Conservation (phyloP, 257 asterid species). For the Fraxinus pennsylvanica region DNA sequence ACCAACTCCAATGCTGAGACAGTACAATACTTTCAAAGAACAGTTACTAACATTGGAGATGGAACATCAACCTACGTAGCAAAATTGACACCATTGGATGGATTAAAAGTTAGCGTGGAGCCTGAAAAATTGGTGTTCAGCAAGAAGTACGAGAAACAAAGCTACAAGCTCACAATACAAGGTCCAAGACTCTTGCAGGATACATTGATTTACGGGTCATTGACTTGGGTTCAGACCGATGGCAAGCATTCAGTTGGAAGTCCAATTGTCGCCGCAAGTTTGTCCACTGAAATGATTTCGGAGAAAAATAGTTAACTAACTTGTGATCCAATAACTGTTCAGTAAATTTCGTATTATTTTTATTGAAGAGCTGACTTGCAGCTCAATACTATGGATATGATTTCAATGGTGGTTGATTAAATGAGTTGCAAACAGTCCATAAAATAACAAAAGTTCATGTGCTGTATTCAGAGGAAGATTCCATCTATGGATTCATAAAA, state of each 20-base stretch:
- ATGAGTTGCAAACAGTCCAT: neutral
- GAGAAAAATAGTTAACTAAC: conserved; percentile 10
- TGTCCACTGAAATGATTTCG: conserved; percentile 16
- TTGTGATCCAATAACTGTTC: conserved; percentile 15
- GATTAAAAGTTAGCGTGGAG: conserved; percentile 48
- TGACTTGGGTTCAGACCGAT: conserved; percentile 59
- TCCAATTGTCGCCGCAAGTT: conserved; percentile 58
- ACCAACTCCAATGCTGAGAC: conserved; percentile 1
- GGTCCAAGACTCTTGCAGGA: conserved; percentile 30
- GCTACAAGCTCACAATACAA: conserved; percentile 53
- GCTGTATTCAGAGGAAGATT: neutral
- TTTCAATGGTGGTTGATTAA: conserved; percentile 12
- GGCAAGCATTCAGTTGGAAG: conserved; percentile 54
- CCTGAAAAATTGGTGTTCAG: conserved; percentile 56
- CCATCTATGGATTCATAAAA: neutral
- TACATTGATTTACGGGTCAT: conserved; percentile 40
- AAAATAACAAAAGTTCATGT: neutral
- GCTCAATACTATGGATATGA: neutral
- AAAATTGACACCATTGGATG: conserved; percentile 34
- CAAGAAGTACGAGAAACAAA: conserved; percentile 50
- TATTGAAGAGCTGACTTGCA: neutral
- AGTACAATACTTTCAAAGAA: conserved; percentile 47
- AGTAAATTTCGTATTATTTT: neutral
- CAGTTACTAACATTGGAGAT: conserved; percentile 61
- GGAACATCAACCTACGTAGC: conserved; percentile 42